Evolutionary conservation across 768 basidiomycete species (phyloP), one percentile per base, ranked within the genome.

Genomic region (Boletus insuetus): DNA sequence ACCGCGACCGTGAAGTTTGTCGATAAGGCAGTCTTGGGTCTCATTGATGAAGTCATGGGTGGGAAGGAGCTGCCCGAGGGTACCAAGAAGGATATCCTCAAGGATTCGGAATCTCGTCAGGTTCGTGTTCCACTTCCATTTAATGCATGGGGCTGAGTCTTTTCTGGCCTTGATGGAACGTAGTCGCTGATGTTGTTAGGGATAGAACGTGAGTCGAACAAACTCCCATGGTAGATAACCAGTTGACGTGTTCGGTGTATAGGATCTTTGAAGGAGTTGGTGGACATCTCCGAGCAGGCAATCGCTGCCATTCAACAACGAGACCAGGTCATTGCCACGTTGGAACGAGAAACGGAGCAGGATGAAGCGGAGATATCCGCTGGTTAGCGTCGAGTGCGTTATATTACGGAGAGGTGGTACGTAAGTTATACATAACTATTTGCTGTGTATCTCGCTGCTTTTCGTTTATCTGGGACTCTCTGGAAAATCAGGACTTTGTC

Each of bases 181-280:
- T 44, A 80, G 80, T 74, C 71, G 2, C 48, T 81, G 22, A 68
- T 80, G 59, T 65, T 74, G 62, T 63, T 82, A 17, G 76, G 74
- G 37, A 69, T 82, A 19, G 79, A 82, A 64, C 74, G 79, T 80
- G 55, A 64, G 77, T 68, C 3, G 7, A 48, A 38, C 7, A 10
- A 3, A 10, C 13, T 12, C 31, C 4, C 4, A 24, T 29, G 22
- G 11, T 40, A 20, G 20, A 26, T 26, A 14, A n/a, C 8, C 14
- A 9, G 5, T 22, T 56, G 24, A 49, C 37, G 24, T 12, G 19
- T n/a, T 7, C 37, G 20, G 32, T 10, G 7, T 39, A 22, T 54
- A 77, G 75, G 67, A 34, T 71, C 72, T 2, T 39, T 76, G 22
- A 69, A 57, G 44, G 66, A 64, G 54, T 43, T 78, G 51, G 61